Evolutionary conservation across 257 asterid species (phyloP).

Genomic region (Ajuga chamaepitys): DNA sequence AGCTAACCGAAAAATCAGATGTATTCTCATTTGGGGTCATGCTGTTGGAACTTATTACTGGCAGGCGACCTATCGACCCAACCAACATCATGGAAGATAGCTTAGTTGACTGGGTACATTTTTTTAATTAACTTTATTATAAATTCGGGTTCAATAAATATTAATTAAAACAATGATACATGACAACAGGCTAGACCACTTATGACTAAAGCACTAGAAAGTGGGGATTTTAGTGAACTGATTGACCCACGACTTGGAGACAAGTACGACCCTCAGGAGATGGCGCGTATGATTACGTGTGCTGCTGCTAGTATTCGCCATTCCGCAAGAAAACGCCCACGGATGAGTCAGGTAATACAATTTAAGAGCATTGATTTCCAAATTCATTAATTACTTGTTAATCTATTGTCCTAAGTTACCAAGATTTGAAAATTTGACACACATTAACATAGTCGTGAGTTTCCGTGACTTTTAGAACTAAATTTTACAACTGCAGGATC

Average conservation of each 20-base stretch:
- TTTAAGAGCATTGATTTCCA: no score
- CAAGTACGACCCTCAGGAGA: conserved; percentile 34
- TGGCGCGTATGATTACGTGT: conserved; percentile 57
- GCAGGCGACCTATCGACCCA: conserved; percentile 72
- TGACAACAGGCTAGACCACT: conserved; percentile 78
- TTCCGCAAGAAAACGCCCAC: conserved; percentile 86
- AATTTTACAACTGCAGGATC: no score
- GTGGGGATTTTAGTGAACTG: conserved; percentile 41
- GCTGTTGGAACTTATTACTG: conserved; percentile 85
- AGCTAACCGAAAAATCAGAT: conserved; percentile 77
- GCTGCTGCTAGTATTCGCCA: conserved; percentile 79
- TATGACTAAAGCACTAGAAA: conserved; percentile 44
- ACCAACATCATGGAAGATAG: conserved; percentile 72
- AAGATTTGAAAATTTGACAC: no score
- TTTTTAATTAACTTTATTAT: no score
- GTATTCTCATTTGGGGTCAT: conserved; percentile 90
- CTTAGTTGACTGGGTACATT: conserved; percentile 71
- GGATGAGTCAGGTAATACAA: conserved; percentile 62
- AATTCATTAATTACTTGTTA: no score
- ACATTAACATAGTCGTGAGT: no score
- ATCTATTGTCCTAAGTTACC: no score
- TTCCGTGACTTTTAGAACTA: no score
- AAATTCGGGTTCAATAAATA: no score
- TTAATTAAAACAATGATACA: no score
- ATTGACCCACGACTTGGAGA: conserved; percentile 69